A percentile compares a stretch with the other conserved stretches of the same genome.
Evolutionary conservation across 1,284 basidiomycete genomes (phyloP).

Genomic region (Austroboletus niveus): DNA sequence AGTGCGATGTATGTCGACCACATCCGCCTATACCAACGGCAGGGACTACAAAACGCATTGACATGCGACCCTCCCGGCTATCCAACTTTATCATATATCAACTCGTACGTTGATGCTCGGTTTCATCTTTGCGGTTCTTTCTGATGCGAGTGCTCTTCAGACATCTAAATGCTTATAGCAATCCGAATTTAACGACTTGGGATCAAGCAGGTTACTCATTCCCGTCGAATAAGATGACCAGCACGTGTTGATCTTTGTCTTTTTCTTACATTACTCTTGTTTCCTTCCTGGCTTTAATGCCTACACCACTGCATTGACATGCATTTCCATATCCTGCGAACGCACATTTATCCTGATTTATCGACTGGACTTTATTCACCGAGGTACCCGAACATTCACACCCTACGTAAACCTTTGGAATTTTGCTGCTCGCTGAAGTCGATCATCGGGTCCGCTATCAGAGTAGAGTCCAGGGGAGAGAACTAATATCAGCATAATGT

Average conservation of each 20-base stretch:
- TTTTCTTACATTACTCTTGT: slow-evolving; percentile 6
- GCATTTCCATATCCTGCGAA: slow-evolving; percentile 29
- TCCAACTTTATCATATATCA: slow-evolving; percentile 63
- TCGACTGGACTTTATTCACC: slow-evolving; percentile 15
- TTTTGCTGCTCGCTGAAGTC: background rate
- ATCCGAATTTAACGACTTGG: slow-evolving; percentile 78
- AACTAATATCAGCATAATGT: slow-evolving; percentile 5
- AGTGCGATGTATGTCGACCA: slow-evolving; percentile 73
- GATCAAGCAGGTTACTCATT: slow-evolving; percentile 61
- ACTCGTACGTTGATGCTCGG: slow-evolving; percentile 38
- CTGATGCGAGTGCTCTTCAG: slow-evolving; percentile 36
- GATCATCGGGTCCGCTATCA: background rate
- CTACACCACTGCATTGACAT: slow-evolving; percentile 19
- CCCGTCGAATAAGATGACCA: slow-evolving; percentile 69
- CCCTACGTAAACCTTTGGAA: slow-evolving; percentile 12
- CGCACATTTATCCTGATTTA: slow-evolving; percentile 29
- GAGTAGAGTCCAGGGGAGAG: background rate
- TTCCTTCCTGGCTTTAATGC: slow-evolving; percentile 10
- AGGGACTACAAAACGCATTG: slow-evolving; percentile 53
- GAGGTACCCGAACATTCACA: slow-evolving; percentile 12
- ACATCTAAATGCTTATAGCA: slow-evolving; percentile 63
- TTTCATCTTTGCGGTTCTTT: background rate
- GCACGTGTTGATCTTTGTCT: slow-evolving; percentile 33
- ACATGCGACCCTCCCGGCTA: slow-evolving; percentile 62
- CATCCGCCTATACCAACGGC: slow-evolving; percentile 73